A percentile compares a stretch with the other conserved stretches of the same genome.
phyloP scores from a whole-genome alignment of 1,139 yeast species.

The Wickerhamiella pararugosa region DNA sequence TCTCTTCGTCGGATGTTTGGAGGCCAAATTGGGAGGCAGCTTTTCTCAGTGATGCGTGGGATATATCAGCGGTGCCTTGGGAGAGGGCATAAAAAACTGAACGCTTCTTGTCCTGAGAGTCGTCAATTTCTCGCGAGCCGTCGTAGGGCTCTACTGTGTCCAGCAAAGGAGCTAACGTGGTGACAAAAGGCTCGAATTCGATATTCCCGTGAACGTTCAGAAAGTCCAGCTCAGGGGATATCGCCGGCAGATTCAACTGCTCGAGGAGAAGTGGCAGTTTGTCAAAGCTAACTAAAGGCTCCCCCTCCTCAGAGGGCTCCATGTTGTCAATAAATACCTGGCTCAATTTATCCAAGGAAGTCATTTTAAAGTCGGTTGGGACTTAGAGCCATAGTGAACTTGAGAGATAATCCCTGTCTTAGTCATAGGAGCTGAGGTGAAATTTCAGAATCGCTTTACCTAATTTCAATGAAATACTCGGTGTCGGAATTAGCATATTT shows the following conservation, averaged over 20 bases:
- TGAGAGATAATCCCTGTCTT: too few species aligned
- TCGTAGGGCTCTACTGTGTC: background rate
- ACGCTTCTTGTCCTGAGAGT: too few species aligned
- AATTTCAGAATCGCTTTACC: background rate
- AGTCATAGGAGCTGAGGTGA: too few species aligned
- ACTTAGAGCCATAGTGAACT: too few species aligned
- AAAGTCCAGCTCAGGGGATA: slow-evolving; percentile 8
- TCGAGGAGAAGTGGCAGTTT: slow-evolving; percentile 17
- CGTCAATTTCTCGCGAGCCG: too few species aligned
- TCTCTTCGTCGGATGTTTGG: too few species aligned
- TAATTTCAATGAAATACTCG: slow-evolving; percentile 31
- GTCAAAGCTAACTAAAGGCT: slow-evolving; percentile 13
- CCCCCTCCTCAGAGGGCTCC: slow-evolving; percentile 17
- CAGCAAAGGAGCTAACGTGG: slow-evolving; percentile 1
- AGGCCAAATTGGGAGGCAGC: too few species aligned
- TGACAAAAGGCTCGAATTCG: slow-evolving; percentile 20
- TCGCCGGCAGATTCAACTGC: slow-evolving; percentile 16
- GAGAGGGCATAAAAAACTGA: too few species aligned
- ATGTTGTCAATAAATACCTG: slow-evolving; percentile 21
- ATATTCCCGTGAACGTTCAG: slow-evolving; percentile 19
- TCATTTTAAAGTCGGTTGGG: too few species aligned
- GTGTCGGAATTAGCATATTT: slow-evolving; percentile 77
- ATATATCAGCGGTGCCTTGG: too few species aligned
- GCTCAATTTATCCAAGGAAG: slow-evolving; percentile 14
- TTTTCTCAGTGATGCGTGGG: too few species aligned